phyloP scores from a whole-genome alignment of 176 grass and related monocot species.

The Ensete glaucum region DNA sequence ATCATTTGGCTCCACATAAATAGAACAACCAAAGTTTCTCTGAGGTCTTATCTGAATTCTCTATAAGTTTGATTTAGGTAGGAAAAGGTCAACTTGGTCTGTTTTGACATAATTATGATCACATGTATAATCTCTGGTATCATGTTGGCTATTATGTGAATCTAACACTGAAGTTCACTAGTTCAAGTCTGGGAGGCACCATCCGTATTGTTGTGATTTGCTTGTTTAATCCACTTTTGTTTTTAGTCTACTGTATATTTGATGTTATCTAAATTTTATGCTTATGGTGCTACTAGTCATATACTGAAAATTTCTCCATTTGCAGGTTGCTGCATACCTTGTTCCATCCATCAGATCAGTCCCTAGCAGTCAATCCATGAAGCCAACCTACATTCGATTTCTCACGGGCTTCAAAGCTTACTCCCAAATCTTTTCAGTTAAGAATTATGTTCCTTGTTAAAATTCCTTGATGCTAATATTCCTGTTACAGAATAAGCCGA shows the following conservation, averaged over 20 bases:
- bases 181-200: too few species aligned
- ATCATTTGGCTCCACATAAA: too few species aligned
- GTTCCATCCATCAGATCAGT: constrained; percentile 77
- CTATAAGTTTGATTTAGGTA: too few species aligned
- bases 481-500: not conserved
- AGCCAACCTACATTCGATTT: constrained; percentile 84
- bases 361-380: constrained; percentile 68
- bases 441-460: not conserved
- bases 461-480: constrained; percentile 14
- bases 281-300: not conserved
- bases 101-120: too few species aligned
- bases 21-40: too few species aligned
- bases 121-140: too few species aligned
- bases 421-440: constrained; percentile 93
- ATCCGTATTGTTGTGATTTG: not conserved
- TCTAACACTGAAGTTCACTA: too few species aligned
- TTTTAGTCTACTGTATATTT: not conserved
- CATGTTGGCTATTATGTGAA: too few species aligned
- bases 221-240: not conserved
- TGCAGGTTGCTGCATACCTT: constrained; percentile 76
- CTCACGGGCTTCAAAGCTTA: constrained; percentile 98
- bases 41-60: too few species aligned
- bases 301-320: constrained; percentile 15
- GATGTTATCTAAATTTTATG: not conserved
- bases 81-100: too few species aligned